Evolutionary conservation across 306 rosid species (phyloP).

Genomic region (Styphnolobium japonicum): DNA sequence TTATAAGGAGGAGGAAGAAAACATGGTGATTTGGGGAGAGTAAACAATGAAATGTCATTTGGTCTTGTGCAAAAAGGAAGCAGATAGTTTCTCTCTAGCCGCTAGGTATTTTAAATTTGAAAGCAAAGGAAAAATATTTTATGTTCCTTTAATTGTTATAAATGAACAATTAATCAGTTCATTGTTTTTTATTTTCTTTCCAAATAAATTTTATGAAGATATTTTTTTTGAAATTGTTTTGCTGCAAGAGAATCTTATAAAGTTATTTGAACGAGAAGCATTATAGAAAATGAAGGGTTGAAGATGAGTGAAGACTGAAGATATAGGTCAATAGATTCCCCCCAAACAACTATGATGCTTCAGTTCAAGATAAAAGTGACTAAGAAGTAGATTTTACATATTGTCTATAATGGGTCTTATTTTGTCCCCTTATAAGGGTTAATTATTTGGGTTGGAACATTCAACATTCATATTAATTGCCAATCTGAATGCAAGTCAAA

Average conservation of each 20-base stretch:
- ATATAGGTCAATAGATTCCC: slow-evolving; percentile 1
- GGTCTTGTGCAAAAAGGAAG: not conserved
- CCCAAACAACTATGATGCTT: slow-evolving; percentile 1
- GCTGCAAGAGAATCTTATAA: not conserved
- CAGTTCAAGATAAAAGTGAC: not conserved
- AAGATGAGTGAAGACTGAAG: not conserved
- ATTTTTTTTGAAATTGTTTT: not conserved
- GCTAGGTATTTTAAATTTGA: not conserved
- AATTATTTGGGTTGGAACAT: slow-evolving; percentile 5
- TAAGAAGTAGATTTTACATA: not conserved
- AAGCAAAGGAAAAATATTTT: not conserved
- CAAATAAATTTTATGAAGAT: not conserved
- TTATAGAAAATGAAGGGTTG: slow-evolving; percentile 23
- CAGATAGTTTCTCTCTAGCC: not conserved
- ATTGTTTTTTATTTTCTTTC: not conserved
- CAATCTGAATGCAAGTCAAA: not conserved
- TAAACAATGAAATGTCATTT: not conserved
- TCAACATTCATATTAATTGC: not conserved
- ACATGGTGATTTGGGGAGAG: not conserved
- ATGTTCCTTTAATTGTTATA: not conserved
- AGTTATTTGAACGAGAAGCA: not conserved
- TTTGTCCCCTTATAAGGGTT: not conserved
- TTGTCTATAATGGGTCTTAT: slow-evolving; percentile 1
- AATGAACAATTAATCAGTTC: not conserved
- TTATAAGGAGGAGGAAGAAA: slow-evolving; percentile 11